A percentile compares a stretch with the other conserved stretches of the same genome.
These are phyloP conservation scores for Leccinum olivaceopallidum DNA, from an alignment of 768 basidiomycete species.

Conservation along the genomic window DNA sequence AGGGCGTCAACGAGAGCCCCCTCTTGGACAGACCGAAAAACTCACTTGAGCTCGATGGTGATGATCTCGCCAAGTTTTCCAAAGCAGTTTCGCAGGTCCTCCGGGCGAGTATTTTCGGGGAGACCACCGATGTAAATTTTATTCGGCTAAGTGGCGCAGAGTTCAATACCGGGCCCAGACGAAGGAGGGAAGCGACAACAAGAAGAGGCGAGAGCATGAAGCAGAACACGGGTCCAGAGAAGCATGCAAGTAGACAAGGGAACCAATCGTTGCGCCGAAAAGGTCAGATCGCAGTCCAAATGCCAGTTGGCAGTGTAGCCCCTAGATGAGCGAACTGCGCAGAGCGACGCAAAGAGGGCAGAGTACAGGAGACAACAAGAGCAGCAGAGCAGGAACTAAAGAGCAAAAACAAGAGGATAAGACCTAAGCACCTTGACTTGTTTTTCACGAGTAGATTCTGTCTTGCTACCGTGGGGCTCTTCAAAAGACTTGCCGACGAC, in stretches of 20 bases:
- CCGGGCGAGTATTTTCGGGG: slow-evolving; percentile 82
- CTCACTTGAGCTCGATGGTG: slow-evolving; percentile 84
- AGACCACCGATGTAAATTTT: slow-evolving; percentile 92
- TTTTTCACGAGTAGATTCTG: slow-evolving; percentile 63
- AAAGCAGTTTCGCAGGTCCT: slow-evolving; percentile 84
- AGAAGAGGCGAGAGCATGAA: slow-evolving; percentile 37
- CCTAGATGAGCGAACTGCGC: slow-evolving; percentile 19
- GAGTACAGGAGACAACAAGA: slow-evolving; percentile 19
- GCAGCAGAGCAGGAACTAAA: slow-evolving; percentile 26
- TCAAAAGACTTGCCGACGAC: slow-evolving; percentile 31
- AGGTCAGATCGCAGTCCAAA: slow-evolving; percentile 25
- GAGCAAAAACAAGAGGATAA: slow-evolving; percentile 41
- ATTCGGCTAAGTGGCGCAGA: slow-evolving; percentile 80
- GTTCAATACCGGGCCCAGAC: slow-evolving; percentile 62
- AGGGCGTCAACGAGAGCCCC: slow-evolving; percentile 15
- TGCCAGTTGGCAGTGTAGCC: slow-evolving; percentile 21
- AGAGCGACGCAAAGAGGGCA: slow-evolving; percentile 18
- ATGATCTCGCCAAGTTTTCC: slow-evolving; percentile 78
- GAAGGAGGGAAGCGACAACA: slow-evolving; percentile 48
- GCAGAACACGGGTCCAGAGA: slow-evolving; percentile 36
- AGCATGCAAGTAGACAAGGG: slow-evolving; percentile 35
- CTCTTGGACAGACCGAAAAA: slow-evolving; percentile 21
- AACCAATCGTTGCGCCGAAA: slow-evolving; percentile 33
- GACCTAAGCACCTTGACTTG: slow-evolving; percentile 88
- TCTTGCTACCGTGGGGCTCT: slow-evolving; percentile 45